Evolutionary conservation across 2,329 filamentous ascomycete species (phyloP).

Genomic region (Penicillium sp.): DNA sequence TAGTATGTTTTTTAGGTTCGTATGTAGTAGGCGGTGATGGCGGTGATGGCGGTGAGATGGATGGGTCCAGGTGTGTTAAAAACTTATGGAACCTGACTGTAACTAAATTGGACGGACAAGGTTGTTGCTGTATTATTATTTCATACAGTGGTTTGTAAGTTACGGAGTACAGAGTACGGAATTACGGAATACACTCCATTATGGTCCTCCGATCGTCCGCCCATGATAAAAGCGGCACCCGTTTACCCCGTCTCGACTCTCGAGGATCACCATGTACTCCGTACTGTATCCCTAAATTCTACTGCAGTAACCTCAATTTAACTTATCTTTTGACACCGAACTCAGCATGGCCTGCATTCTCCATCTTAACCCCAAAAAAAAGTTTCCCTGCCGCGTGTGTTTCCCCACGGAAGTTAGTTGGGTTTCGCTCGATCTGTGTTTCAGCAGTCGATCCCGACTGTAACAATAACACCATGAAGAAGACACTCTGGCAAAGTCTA

Average conservation of each 20-base stretch:
- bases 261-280: neutral
- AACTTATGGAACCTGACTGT: too few species aligned
- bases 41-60: too few species aligned
- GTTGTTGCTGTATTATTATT: neutral
- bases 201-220: neutral
- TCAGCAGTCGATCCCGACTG: conserved; percentile 1
- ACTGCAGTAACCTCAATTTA: conserved; percentile 1
- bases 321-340: neutral
- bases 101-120: conserved; percentile 13
- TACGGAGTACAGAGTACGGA: conserved; percentile 1
- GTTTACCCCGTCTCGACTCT: conserved; percentile 5
- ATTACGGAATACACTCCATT: neutral
- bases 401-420: conserved; percentile 17
- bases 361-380: conserved; percentile 3
- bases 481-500: conserved; percentile 6
- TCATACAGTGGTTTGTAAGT: too few species aligned
- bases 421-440: conserved; percentile 14
- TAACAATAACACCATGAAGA: neutral
- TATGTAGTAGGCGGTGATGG: too few species aligned
- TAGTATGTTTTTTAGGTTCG: too few species aligned
- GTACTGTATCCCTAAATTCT: neutral
- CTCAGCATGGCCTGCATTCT: neutral
- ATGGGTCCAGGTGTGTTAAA: too few species aligned
- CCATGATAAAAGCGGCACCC: neutral
- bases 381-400: conserved; percentile 9